Percentiles rank a stretch among this genome's conserved stretches.
phyloP scores from a whole-genome alignment of 202 grass and related monocot species.

The Saccharum hybrid region DNA sequence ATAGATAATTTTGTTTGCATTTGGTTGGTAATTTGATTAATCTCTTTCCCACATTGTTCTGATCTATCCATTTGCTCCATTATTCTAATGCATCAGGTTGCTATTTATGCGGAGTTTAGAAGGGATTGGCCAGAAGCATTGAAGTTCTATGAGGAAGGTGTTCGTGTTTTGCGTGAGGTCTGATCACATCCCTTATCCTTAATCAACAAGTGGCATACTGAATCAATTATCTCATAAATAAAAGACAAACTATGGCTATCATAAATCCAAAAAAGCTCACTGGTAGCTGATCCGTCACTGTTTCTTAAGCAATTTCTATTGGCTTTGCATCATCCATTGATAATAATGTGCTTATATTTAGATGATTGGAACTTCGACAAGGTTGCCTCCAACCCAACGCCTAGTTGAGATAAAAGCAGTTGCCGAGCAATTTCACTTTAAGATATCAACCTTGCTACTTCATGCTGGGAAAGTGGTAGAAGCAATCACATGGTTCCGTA shows the following conservation, averaged over 20 bases:
- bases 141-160: slow-evolving; percentile 95
- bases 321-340: slow-evolving; percentile 45
- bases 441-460: slow-evolving; percentile 96
- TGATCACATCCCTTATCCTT: slow-evolving; percentile 30
- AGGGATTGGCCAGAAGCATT: slow-evolving; percentile 92
- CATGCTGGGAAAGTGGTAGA: slow-evolving; percentile 88
- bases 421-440: slow-evolving; percentile 89
- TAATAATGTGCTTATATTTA: slow-evolving; percentile 51
- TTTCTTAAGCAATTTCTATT: slow-evolving; percentile 40
- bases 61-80: slow-evolving; percentile 16
- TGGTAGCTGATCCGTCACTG: slow-evolving; percentile 16
- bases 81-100: slow-evolving; percentile 62
- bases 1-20: slow-evolving; percentile 4
- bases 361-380: slow-evolving; percentile 85
- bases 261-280: neutral
- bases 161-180: slow-evolving; percentile 90
- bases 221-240: slow-evolving; percentile 25
- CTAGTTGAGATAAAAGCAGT: slow-evolving; percentile 95
- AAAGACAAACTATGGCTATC: neutral
- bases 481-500: slow-evolving; percentile 88
- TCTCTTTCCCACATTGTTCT: slow-evolving; percentile 21
- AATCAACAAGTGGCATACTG: slow-evolving; percentile 18
- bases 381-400: slow-evolving; percentile 91
- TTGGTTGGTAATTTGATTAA: slow-evolving; percentile 16
- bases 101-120: slow-evolving; percentile 95